phyloP scores from a whole-genome alignment of 1,284 basidiomycete species.

The Heterobasidion irregulare region DNA sequence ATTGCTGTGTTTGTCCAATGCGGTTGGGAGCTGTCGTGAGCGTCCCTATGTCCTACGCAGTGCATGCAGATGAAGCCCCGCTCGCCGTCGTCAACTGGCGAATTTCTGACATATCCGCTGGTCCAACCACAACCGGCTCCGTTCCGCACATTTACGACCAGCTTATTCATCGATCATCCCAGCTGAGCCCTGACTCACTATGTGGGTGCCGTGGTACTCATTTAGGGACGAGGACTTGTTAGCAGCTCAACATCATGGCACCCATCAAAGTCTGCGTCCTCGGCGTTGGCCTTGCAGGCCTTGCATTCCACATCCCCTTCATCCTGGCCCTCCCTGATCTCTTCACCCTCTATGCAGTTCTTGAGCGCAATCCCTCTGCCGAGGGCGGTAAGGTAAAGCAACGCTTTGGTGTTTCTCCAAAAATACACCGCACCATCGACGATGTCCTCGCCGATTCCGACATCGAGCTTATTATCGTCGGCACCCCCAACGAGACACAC shows the following conservation, averaged over 20 bases:
- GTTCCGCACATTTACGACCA: too few species aligned
- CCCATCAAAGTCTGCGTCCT: slow-evolving; percentile 67
- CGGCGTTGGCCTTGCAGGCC: slow-evolving; percentile 67
- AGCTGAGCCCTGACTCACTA: too few species aligned
- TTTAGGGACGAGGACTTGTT: too few species aligned
- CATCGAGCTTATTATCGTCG: slow-evolving; percentile 64
- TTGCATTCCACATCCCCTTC: slow-evolving; percentile 77
- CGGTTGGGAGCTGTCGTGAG: too few species aligned
- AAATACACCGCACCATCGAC: slow-evolving; percentile 48
- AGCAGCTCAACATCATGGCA: not conserved
- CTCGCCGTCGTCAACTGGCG: too few species aligned
- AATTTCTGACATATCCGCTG: too few species aligned
- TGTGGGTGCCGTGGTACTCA: too few species aligned
- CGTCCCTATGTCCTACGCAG: too few species aligned
- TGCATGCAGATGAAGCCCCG: too few species aligned
- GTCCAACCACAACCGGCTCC: too few species aligned
- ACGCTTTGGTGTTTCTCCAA: slow-evolving; percentile 50
- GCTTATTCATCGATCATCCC: too few species aligned
- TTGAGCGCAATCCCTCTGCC: slow-evolving; percentile 48
- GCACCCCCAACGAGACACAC: slow-evolving; percentile 78
- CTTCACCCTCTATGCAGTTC: slow-evolving; percentile 66
- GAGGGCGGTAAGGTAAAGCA: slow-evolving; percentile 56
- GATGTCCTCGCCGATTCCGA: slow-evolving; percentile 50
- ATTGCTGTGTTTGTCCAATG: too few species aligned
- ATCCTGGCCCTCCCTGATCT: slow-evolving; percentile 66